Evolutionary conservation across 202 grass and related monocot species (phyloP).

Genomic region (Setaria viridis): DNA sequence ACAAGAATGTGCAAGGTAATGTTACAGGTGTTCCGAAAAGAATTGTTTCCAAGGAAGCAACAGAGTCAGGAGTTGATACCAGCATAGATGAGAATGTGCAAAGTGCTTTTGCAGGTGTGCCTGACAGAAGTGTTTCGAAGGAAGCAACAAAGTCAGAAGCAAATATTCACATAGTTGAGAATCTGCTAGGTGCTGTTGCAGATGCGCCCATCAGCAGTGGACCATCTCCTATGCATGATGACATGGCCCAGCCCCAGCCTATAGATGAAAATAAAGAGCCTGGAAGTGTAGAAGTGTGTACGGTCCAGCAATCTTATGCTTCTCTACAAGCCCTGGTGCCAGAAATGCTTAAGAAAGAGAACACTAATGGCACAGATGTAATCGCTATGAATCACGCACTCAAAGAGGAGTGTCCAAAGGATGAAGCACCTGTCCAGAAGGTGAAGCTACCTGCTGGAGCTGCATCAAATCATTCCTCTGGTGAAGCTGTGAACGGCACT

Average conservation of each 20-base stretch:
- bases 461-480: conserved; percentile 16
- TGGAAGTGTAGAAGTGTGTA: conserved; percentile 34
- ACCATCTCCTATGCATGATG: conserved; percentile 11
- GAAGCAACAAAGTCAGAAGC: conserved; percentile 32
- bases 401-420: conserved; percentile 28
- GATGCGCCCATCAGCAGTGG: conserved; percentile 32
- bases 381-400: background rate
- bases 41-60: conserved; percentile 21
- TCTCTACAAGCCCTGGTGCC: conserved; percentile 51
- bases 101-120: conserved; percentile 32
- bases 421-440: conserved; percentile 38
- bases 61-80: conserved; percentile 32
- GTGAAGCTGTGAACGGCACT: conserved; percentile 30
- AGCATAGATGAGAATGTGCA: conserved; percentile 22
- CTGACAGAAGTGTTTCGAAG: conserved; percentile 13
- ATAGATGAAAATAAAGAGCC: conserved; percentile 32
- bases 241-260: background rate
- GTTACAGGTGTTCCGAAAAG: conserved; percentile 21
- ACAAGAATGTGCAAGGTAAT: conserved; percentile 27
- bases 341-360: conserved; percentile 36
- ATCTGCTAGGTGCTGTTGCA: conserved; percentile 16
- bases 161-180: conserved; percentile 22
- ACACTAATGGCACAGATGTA: conserved; percentile 32
- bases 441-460: conserved; percentile 34
- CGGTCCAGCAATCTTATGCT: conserved; percentile 44